Evolutionary conservation across 1,284 basidiomycete species (phyloP).

Genomic region (Caloboletus inedulis): DNA sequence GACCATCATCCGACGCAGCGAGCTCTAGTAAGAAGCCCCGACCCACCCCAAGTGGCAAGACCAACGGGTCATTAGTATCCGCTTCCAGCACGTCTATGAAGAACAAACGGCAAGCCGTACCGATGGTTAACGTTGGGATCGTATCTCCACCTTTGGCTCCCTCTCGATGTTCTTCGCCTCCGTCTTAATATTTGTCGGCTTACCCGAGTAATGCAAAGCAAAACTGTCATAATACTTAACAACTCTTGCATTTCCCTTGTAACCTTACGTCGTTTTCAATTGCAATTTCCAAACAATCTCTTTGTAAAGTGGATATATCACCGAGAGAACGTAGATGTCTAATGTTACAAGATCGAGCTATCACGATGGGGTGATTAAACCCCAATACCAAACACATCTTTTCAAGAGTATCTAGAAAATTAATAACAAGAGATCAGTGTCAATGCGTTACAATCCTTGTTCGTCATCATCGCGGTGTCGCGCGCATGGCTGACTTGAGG

Average conservation of each 20-base stretch:
- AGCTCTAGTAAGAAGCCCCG: constrained; percentile 53
- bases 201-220: constrained; percentile 23
- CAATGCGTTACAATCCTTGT: background rate
- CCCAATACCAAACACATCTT: constrained; percentile 4
- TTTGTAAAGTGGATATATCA: constrained; percentile 18
- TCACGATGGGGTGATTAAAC: background rate
- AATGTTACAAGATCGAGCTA: constrained; percentile 28
- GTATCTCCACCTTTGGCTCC: constrained; percentile 7
- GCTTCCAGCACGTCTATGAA: constrained; percentile 34
- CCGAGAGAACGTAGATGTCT: constrained; percentile 15
- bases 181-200: constrained; percentile 22
- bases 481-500: constrained; percentile 34
- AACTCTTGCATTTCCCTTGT: constrained; percentile 22
- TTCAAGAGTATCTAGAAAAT: constrained; percentile 12
- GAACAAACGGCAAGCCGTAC: constrained; percentile 32
- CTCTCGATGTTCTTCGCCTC: constrained; percentile 9
- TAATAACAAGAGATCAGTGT: constrained; percentile 4
- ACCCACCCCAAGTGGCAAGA: constrained; percentile 45
- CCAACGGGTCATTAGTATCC: constrained; percentile 41
- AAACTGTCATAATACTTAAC: constrained; percentile 29
- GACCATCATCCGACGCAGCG: constrained; percentile 41
- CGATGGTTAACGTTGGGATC: constrained; percentile 23
- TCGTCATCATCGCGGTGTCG: constrained; percentile 23
- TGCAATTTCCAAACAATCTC: constrained; percentile 14
- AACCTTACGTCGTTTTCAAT: constrained; percentile 22